Evolutionary conservation across 257 asterid species (phyloP).

Genomic region (Solanum lignicaule): DNA sequence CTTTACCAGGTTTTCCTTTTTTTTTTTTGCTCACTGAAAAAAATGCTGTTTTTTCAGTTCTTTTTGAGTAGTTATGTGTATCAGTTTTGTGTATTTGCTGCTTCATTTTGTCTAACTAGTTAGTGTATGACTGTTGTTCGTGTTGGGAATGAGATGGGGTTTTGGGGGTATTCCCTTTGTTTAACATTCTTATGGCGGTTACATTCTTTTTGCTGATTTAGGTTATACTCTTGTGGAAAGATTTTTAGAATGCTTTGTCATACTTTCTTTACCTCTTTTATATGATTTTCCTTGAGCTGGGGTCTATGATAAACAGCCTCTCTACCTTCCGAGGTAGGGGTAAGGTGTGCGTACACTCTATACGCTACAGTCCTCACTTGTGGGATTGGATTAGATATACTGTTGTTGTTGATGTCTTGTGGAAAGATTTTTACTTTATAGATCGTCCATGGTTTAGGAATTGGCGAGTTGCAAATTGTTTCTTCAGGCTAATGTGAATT

Average conservation of each 20-base stretch:
- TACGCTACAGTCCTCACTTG: background rate
- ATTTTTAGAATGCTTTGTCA: background rate
- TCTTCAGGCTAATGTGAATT: background rate
- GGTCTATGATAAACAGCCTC: background rate
- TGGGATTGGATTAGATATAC: background rate
- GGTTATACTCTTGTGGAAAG: background rate
- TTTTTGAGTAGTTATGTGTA: background rate
- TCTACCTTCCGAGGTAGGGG: background rate
- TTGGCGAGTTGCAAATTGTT: background rate
- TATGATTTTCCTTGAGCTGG: background rate
- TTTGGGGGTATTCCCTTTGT: background rate
- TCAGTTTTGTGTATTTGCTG: background rate
- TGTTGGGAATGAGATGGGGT: background rate
- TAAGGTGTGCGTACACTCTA: background rate
- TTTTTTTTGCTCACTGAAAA: constrained; percentile 1
- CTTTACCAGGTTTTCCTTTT: constrained; percentile 52
- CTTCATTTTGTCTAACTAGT: background rate
- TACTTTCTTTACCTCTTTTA: background rate
- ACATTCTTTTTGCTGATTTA: background rate
- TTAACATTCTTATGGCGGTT: background rate
- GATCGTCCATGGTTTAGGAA: background rate
- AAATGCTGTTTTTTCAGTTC: background rate
- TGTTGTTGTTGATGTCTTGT: background rate
- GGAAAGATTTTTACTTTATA: background rate
- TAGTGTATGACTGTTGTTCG: background rate